Evolutionary conservation across 768 basidiomycete species (phyloP).

Genomic region (Lactarius pseudohatsudake): DNA sequence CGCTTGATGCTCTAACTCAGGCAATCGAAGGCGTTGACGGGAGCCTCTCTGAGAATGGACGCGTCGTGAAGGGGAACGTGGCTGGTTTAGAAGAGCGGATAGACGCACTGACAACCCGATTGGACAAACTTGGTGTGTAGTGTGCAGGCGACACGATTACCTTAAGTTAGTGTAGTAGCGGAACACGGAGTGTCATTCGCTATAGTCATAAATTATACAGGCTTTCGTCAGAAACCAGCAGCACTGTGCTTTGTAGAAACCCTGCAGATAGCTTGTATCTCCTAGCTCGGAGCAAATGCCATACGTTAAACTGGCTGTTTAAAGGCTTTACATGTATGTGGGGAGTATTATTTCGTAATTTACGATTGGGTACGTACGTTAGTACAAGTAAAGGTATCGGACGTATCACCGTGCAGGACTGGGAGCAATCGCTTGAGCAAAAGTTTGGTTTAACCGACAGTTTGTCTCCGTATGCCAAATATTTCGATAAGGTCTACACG

Average conservation of each 20-base stretch:
- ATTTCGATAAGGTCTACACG: conserved; percentile 26
- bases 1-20: conserved; percentile 62
- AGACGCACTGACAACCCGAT: conserved; percentile 44
- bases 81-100: conserved; percentile 63
- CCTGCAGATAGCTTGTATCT: not conserved
- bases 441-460: not conserved
- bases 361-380: not conserved
- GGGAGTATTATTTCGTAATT: not conserved
- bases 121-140: conserved; percentile 39
- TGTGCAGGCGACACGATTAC: conserved; percentile 14
- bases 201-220: not conserved
- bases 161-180: not conserved
- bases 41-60: conserved; percentile 73
- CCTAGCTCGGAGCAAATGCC: not conserved
- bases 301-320: not conserved
- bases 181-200: not conserved
- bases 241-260: not conserved
- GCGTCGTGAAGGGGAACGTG: conserved; percentile 72
- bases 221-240: not conserved
- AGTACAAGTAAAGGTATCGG: not conserved
- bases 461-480: conserved; percentile 26
- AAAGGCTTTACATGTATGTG: not conserved
- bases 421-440: too few species aligned
- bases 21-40: conserved; percentile 73
- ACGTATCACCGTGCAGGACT: not conserved